phyloP scores from a whole-genome alignment of 257 asterid genomes.

The Nicotiana paniculata region DNA sequence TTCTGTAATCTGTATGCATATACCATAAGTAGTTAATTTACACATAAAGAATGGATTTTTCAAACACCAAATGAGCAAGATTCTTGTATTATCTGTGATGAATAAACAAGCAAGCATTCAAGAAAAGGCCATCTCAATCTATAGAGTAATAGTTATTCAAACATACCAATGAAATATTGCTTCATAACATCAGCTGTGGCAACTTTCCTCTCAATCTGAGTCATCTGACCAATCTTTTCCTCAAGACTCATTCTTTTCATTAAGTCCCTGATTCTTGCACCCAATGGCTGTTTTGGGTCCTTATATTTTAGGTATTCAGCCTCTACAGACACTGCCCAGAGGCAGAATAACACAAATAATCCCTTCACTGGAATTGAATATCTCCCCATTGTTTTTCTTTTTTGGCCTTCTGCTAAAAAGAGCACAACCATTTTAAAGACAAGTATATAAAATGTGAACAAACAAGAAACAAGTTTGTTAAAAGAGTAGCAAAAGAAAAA shows the following conservation, averaged over 20 bases:
- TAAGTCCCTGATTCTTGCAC: slow-evolving; percentile 16
- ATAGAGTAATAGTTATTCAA: neutral
- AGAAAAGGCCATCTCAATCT: neutral
- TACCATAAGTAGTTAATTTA: neutral
- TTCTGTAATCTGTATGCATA: neutral
- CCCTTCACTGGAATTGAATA: neutral
- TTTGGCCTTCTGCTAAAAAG: neutral
- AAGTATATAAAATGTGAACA: neutral
- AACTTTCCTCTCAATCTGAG: slow-evolving; percentile 20
- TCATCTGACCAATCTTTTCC: slow-evolving; percentile 27
- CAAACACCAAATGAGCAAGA: neutral
- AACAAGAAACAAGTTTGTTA: neutral
- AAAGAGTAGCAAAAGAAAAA: neutral
- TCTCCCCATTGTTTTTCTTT: slow-evolving; percentile 7
- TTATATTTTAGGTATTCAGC: slow-evolving; percentile 17
- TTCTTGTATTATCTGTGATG: neutral
- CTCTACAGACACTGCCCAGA: slow-evolving; percentile 4
- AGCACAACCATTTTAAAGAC: neutral
- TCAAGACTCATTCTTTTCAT: slow-evolving; percentile 21
- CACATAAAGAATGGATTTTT: neutral
- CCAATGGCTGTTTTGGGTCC: slow-evolving; percentile 20
- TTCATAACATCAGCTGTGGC: slow-evolving; percentile 15
- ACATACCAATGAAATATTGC: slow-evolving; percentile 12
- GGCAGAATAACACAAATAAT: slow-evolving; percentile 6
- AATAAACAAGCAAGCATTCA: neutral